A percentile compares a stretch with the other conserved stretches of the same genome.
Conservation (phyloP, 495 filamentous ascomycete genomes). For the Haplographium delicatum region DNA sequence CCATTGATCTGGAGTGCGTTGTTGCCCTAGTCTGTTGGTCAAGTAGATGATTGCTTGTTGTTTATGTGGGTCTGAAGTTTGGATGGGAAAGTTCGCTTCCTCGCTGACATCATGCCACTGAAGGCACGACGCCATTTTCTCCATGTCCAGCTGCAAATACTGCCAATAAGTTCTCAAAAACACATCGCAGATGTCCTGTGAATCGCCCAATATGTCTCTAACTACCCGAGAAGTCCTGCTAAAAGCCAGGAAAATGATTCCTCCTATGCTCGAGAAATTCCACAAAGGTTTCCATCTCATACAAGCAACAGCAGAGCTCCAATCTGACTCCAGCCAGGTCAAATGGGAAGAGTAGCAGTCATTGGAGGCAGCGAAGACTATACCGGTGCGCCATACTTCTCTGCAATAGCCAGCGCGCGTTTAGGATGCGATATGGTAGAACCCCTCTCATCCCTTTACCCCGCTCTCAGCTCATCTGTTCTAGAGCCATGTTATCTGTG, state of each 20-base stretch:
- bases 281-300: constrained; percentile 71
- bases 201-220: constrained; percentile 25
- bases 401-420: constrained; percentile 89
- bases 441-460: neutral
- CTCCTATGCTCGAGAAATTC: constrained; percentile 91
- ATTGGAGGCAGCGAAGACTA: constrained; percentile 96
- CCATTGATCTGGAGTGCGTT: too few species aligned
- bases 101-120: neutral
- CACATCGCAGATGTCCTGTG: constrained; percentile 15
- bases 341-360: constrained; percentile 86
- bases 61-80: too few species aligned
- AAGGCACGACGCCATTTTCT: too few species aligned
- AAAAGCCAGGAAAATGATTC: constrained; percentile 86
- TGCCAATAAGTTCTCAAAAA: too few species aligned
- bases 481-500: constrained; percentile 95
- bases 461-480: neutral
- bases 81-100: neutral
- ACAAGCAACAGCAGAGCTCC: neutral
- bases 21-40: too few species aligned
- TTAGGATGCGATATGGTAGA: constrained; percentile 80
- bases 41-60: too few species aligned
- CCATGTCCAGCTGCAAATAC: too few species aligned
- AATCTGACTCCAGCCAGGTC: constrained; percentile 50
- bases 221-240: constrained; percentile 67
- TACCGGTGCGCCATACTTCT: constrained; percentile 96